Percentiles rank a stretch among this genome's conserved stretches.
These are phyloP conservation scores for Persicaria tinctoria DNA, from an alignment of 148 eudicot genomes.

Conservation along the genomic window DNA sequence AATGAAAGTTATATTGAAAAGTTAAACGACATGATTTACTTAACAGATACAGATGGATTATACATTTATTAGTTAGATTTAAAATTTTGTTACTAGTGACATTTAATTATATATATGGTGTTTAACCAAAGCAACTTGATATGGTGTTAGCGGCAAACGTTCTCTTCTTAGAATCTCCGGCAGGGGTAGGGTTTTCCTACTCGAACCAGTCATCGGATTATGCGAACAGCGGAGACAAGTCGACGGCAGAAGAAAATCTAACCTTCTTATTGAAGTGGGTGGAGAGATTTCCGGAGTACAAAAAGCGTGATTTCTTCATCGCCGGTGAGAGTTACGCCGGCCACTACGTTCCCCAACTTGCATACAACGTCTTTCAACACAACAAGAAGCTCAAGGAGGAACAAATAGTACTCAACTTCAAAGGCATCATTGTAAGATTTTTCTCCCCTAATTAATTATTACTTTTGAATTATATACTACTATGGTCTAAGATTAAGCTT, in stretches of 20 bases:
- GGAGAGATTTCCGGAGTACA: constrained; percentile 17
- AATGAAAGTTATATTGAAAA: too few species aligned
- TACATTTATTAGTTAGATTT: too few species aligned
- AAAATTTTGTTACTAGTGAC: neutral
- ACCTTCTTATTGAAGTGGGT: constrained; percentile 15
- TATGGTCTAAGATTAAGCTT: too few species aligned
- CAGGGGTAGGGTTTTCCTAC: constrained; percentile 16
- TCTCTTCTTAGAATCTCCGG: constrained; percentile 14
- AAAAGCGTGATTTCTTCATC: constrained; percentile 13
- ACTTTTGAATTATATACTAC: neutral
- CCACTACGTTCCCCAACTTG: constrained; percentile 18
- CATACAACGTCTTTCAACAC: neutral
- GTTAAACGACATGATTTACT: too few species aligned
- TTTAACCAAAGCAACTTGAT: neutral
- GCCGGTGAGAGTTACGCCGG: constrained; percentile 17
- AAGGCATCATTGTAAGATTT: constrained; percentile 11
- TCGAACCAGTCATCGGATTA: constrained; percentile 2
- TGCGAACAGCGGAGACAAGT: neutral
- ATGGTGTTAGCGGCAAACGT: constrained; percentile 13
- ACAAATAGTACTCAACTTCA: neutral
- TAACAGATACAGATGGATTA: too few species aligned
- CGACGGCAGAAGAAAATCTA: constrained; percentile 6
- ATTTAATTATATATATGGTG: neutral
- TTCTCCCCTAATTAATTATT: too few species aligned
- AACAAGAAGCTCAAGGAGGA: constrained; percentile 1